Evolutionary conservation across 2,329 filamentous ascomycete species (phyloP), one percentile per base, ranked within the genome.

Genomic region (Davidsoniella virescens): DNA sequence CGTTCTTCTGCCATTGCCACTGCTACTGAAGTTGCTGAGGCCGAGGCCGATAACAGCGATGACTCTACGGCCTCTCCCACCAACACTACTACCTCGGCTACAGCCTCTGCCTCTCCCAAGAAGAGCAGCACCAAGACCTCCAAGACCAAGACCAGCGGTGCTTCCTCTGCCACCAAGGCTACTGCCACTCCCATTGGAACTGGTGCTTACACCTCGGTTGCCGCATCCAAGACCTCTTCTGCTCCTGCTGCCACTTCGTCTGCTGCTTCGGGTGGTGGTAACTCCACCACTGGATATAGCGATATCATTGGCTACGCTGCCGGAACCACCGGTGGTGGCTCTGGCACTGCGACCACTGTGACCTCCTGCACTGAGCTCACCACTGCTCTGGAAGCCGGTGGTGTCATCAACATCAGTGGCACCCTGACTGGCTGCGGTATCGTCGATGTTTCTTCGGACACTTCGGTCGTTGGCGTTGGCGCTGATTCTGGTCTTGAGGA

Each of bases 391-490:
- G 55, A 58, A 6, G 58, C 57, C 16, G 63, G 66, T 14, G 64
- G 64, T 40, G 69, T 74, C 42, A 65, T 72, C 51, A 64, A 65
- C 51, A 60, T 75, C 55, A 66, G 64, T 14, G 70, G 70, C 20
- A 63, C 63, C 37, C 65, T 73, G 50, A 60, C 59, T 38, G 66
- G 64, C 44, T 64, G 62, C 44, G 65, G 59, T 33, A 63, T 69
- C 46, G 60, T 75, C 53, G 65, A 68, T 54, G 60, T 75, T 38
- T 59, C 62, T 49, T 67, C 66, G 52, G 68, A 71, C 62, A 76
- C 71, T 52, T 69, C 67, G 18, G 63, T 76, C 54, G 63, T 75
- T 49, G 73, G 72, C 51, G 65, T 70, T 51, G 66, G 70, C 47
- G 63, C 65, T 38, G 62, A 62, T 45, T 68, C 65, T 37, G 61